Evolutionary conservation across 495 filamentous ascomycete genomes (phyloP).

Genomic region (Penicillium ochrochloron): DNA sequence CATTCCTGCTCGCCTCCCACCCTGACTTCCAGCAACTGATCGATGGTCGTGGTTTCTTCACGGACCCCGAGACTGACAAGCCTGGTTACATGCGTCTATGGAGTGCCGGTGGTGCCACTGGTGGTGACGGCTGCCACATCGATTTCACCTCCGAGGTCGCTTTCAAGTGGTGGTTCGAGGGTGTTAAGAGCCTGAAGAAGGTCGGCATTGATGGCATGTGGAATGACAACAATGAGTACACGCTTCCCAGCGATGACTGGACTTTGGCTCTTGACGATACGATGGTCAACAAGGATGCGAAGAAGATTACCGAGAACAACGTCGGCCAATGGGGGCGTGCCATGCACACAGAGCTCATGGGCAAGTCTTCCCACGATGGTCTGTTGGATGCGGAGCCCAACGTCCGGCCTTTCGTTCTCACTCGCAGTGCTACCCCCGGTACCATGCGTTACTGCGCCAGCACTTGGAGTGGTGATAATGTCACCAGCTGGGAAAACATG

Average conservation of each 20-base stretch:
- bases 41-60: conserved; percentile 61
- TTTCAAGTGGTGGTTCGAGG: conserved; percentile 72
- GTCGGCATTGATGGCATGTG: conserved; percentile 71
- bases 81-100: conserved; percentile 65
- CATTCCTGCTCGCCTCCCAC: conserved; percentile 67
- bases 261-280: conserved; percentile 56
- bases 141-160: conserved; percentile 68
- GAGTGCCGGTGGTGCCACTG: conserved; percentile 69
- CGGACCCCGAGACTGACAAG: conserved; percentile 55
- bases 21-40: conserved; percentile 63
- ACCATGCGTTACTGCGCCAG: conserved; percentile 69
- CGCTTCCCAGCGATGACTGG: conserved; percentile 67
- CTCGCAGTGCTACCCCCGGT: conserved; percentile 68
- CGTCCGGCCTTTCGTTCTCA: conserved; percentile 65
- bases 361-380: conserved; percentile 67
- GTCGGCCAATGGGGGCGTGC: conserved; percentile 68
- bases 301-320: conserved; percentile 34
- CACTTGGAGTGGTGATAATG: conserved; percentile 70
- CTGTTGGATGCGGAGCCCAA: conserved; percentile 58
- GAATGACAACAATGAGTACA: conserved; percentile 81
- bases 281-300: conserved; percentile 34
- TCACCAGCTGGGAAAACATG: conserved; percentile 70
- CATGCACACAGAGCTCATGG: conserved; percentile 68
- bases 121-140: conserved; percentile 69
- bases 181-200: conserved; percentile 61